phyloP scores from a whole-genome alignment of 768 basidiomycete genomes.

The Melanogaster broomeanus region DNA sequence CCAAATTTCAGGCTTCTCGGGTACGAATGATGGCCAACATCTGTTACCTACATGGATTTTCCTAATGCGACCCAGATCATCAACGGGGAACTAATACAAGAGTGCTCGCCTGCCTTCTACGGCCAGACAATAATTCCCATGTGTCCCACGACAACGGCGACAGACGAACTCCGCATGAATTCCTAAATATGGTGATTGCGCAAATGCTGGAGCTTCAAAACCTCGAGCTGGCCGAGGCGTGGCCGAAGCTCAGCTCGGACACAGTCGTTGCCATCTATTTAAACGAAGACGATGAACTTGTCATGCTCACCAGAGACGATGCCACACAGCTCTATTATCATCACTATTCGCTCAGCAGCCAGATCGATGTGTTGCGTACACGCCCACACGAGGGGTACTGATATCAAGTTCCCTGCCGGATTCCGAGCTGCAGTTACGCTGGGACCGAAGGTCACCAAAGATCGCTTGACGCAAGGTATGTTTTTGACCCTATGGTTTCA shows the following conservation, averaged over 20 bases:
- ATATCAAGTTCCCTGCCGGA: slow-evolving; percentile 35
- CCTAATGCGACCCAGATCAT: slow-evolving; percentile 27
- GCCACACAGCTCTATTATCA: slow-evolving; percentile 26
- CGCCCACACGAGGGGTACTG: slow-evolving; percentile 41
- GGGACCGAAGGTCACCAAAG: slow-evolving; percentile 40
- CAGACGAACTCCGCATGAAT: slow-evolving; percentile 12
- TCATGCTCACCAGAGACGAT: slow-evolving; percentile 33
- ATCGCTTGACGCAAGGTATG: slow-evolving; percentile 37
- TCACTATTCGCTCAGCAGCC: slow-evolving; percentile 37
- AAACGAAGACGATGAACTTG: slow-evolving; percentile 34
- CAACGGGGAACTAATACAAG: slow-evolving; percentile 48
- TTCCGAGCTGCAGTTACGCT: slow-evolving; percentile 40
- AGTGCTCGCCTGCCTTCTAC: slow-evolving; percentile 32
- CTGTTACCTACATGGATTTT: slow-evolving; percentile 36
- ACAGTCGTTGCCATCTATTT: slow-evolving; percentile 35
- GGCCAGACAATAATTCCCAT: slow-evolving; percentile 20
- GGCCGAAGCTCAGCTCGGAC: slow-evolving; percentile 35
- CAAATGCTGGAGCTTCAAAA: slow-evolving; percentile 56
- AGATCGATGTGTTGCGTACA: slow-evolving; percentile 38
- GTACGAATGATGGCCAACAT: slow-evolving; percentile 43
- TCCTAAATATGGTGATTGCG: slow-evolving; percentile 33
- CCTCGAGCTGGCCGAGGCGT: slow-evolving; percentile 38
- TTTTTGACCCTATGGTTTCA: background rate
- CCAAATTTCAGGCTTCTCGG: slow-evolving; percentile 34
- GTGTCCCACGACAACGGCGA: slow-evolving; percentile 11